phyloP scores from a whole-genome alignment of 441 rosid species.

The Gossypium lobatum region DNA sequence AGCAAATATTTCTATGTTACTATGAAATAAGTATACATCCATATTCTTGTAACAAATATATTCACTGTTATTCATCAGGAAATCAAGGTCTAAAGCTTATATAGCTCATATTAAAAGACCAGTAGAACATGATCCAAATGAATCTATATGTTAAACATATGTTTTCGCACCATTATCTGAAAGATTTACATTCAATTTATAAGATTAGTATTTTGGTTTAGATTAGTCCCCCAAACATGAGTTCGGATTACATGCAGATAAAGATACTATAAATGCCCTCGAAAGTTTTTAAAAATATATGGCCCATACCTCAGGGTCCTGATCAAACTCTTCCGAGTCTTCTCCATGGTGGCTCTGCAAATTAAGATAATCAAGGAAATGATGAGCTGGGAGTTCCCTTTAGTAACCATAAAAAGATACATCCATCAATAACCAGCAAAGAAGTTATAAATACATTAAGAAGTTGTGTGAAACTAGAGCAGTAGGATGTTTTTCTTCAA shows the following conservation, averaged over 20 bases:
- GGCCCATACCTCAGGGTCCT: neutral
- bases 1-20: neutral
- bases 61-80: neutral
- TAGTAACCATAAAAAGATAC: neutral
- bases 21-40: neutral
- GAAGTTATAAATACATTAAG: neutral
- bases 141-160: neutral
- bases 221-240: neutral
- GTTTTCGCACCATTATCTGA: neutral
- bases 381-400: neutral
- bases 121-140: neutral
- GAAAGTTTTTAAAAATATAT: neutral
- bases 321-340: neutral
- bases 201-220: neutral
- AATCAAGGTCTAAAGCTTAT: neutral
- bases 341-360: neutral
- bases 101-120: neutral
- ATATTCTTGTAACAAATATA: too few species aligned
- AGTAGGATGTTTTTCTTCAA: neutral
- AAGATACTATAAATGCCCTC: neutral
- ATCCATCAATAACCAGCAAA: neutral
- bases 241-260: neutral
- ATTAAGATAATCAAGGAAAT: neutral
- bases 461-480: neutral
- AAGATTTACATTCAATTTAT: neutral